Conservation (phyloP, 1,284 basidiomycete species). For the Kalmanozyma brasiliensis region DNA sequence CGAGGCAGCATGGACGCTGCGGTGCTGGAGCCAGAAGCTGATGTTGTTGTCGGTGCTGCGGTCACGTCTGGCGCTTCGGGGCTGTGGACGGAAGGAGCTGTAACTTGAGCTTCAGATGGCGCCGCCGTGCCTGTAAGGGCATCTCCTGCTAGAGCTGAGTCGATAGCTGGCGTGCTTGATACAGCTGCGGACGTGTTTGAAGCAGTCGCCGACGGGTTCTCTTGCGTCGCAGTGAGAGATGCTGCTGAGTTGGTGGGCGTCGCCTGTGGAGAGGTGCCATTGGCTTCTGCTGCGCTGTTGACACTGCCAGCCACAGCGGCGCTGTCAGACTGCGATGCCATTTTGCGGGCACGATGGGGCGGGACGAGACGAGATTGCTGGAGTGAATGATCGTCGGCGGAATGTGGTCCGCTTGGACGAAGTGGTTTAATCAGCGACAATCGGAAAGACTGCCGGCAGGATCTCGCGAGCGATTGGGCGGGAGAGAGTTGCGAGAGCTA, state of each 20-base stretch:
- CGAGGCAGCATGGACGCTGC: conserved; percentile 33
- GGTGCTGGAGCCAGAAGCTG: background rate
- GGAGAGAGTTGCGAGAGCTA: background rate
- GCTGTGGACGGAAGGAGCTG: background rate
- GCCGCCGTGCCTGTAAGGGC: background rate
- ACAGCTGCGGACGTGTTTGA: background rate
- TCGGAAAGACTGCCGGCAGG: too few species aligned
- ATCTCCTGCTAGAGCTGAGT: background rate
- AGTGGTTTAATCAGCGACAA: too few species aligned
- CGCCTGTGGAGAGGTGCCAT: background rate
- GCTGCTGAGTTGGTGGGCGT: background rate
- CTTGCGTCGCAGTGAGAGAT: background rate
- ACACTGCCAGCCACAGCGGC: background rate
- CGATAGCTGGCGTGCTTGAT: background rate
- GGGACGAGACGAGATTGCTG: too few species aligned
- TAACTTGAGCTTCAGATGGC: background rate
- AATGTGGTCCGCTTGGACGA: too few species aligned
- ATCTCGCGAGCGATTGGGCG: background rate
- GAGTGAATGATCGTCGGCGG: too few species aligned
- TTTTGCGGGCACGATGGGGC: background rate
- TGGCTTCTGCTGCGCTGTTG: background rate
- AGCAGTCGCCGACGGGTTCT: background rate
- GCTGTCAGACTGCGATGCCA: conserved; percentile 3
- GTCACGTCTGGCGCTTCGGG: background rate
- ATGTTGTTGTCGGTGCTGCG: background rate